Evolutionary conservation across 495 filamentous ascomycete genomes (phyloP).

Genomic region (Daldinia bambusicola): DNA sequence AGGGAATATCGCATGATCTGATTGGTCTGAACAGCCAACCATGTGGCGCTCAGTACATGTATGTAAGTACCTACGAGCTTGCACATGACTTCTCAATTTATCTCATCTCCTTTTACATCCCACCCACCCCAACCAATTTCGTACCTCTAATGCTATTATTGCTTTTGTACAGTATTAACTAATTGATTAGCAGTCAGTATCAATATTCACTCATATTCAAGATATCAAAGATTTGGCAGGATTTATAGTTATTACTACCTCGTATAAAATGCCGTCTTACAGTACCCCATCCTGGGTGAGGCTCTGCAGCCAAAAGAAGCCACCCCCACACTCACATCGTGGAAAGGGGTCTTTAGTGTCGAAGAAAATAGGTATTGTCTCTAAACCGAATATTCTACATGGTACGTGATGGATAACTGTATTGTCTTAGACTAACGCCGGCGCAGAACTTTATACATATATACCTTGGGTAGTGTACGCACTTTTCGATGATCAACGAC

Average conservation of each 20-base stretch:
- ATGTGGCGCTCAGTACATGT: background rate
- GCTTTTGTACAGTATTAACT: too few species aligned
- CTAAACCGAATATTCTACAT: background rate
- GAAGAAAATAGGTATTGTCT: constrained; percentile 8
- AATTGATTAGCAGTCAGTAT: too few species aligned
- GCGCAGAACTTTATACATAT: constrained; percentile 14
- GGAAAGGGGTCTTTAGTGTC: background rate
- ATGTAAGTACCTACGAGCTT: background rate
- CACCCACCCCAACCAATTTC: background rate
- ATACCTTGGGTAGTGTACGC: background rate
- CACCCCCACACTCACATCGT: constrained; percentile 22
- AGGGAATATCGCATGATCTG: background rate
- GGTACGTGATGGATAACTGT: background rate
- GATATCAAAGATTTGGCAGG: background rate
- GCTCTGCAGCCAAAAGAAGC: constrained; percentile 21
- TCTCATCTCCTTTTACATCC: constrained; percentile 1
- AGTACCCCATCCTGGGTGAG: constrained; percentile 2
- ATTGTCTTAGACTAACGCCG: constrained; percentile 1
- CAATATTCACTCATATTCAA: too few species aligned
- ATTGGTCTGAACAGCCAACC: constrained; percentile 1
- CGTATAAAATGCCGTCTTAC: constrained; percentile 2
- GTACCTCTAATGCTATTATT: too few species aligned
- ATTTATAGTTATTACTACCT: constrained; percentile 10
- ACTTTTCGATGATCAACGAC: background rate
- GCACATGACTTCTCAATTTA: background rate